These are phyloP conservation scores for Massarina eburnea DNA, from an alignment of 2,329 filamentous ascomycete species.

Conservation along the genomic window DNA sequence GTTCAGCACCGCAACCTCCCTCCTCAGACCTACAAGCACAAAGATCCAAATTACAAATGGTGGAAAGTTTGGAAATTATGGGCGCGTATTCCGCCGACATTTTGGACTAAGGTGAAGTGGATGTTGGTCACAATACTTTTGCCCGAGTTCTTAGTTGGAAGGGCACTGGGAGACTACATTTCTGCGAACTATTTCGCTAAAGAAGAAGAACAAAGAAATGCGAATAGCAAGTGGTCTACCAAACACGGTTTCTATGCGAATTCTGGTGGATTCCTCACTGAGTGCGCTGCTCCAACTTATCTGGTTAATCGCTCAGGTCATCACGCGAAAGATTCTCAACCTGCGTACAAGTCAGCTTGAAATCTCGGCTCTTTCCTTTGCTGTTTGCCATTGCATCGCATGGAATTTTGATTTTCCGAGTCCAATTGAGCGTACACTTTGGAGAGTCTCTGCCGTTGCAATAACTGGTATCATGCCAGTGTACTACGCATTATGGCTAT, in stretches of 20 bases:
- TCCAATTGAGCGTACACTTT: conserved; percentile 8
- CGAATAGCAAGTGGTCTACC: background rate
- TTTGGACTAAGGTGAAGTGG: background rate
- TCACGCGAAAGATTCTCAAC: background rate
- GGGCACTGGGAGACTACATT: background rate
- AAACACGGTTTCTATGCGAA: background rate
- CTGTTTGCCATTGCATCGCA: background rate
- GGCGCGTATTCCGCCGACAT: background rate
- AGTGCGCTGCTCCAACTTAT: background rate
- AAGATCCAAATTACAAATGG: background rate
- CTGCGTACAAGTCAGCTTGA: background rate
- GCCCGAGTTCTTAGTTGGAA: background rate
- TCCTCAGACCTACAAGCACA: background rate
- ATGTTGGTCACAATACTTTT: background rate
- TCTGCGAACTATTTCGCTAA: background rate
- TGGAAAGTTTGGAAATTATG: background rate
- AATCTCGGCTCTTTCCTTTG: background rate
- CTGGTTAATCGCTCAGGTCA: background rate
- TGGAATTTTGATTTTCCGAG: conserved; percentile 19
- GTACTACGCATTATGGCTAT: background rate
- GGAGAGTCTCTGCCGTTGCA: conserved; percentile 8
- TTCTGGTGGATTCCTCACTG: background rate
- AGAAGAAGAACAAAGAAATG: background rate
- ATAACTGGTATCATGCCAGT: background rate
- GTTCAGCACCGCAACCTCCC: conserved; percentile 1